phyloP scores from a whole-genome alignment of 2,329 filamentous ascomycete species.

The Coniochaeta sp. region DNA sequence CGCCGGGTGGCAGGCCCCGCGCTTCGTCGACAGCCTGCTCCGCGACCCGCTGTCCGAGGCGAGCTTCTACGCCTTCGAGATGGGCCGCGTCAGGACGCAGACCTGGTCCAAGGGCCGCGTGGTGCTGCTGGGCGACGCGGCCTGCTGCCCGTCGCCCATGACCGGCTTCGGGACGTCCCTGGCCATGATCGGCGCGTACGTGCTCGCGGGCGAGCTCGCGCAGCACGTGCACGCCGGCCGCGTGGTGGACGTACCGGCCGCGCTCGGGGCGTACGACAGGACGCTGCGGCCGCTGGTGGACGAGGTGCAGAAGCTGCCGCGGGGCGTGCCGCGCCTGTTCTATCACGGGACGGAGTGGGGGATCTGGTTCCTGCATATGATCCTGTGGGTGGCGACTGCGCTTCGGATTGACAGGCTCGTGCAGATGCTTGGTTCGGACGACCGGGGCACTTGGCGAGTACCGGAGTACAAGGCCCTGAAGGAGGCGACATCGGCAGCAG shows the following conservation, averaged over 20 bases:
- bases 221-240: conserved; percentile 6
- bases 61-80: conserved; percentile 35
- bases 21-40: conserved; percentile 24
- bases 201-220: conserved; percentile 44
- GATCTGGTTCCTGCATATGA: conserved; percentile 4
- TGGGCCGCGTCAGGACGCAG: conserved; percentile 37
- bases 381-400: background rate
- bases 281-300: conserved; percentile 31
- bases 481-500: background rate
- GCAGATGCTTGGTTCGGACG: background rate
- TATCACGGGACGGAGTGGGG: conserved; percentile 8
- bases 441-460: background rate
- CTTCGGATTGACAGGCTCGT: background rate
- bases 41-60: conserved; percentile 28
- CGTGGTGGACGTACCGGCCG: conserved; percentile 20
- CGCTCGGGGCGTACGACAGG: conserved; percentile 34
- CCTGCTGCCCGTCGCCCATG: conserved; percentile 36
- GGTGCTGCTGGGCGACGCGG: conserved; percentile 47
- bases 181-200: conserved; percentile 43
- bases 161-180: conserved; percentile 45
- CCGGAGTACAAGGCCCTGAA: background rate
- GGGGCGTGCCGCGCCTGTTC: background rate
- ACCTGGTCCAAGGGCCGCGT: conserved; percentile 38
- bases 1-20: conserved; percentile 31
- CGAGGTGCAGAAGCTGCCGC: conserved; percentile 1